phyloP scores from a whole-genome alignment of 805 yeast genomes.

The Yarrowia osloensis region DNA sequence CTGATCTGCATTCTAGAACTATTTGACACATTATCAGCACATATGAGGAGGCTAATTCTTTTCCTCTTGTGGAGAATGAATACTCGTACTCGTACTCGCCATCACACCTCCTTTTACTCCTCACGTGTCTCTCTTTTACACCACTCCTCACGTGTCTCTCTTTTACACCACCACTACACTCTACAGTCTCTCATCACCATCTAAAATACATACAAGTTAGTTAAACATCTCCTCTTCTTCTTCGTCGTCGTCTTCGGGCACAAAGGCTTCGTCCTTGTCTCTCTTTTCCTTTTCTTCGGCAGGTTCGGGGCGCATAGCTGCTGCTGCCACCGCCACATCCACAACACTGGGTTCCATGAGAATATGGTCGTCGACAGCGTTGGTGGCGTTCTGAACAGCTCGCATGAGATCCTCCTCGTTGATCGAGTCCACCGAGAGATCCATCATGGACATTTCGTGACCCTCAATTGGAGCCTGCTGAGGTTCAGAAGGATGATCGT shows the following conservation, averaged over 20 bases:
- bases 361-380: background rate
- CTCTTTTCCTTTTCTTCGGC: background rate
- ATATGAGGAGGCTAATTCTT: too few relatives aligned
- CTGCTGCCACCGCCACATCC: slow-evolving; percentile 19
- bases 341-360: slow-evolving; percentile 7
- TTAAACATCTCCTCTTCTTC: slow-evolving; percentile 1
- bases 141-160: too few relatives aligned
- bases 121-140: too few relatives aligned
- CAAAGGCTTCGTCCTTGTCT: slow-evolving; percentile 3
- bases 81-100: background rate
- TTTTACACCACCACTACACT: too few relatives aligned
- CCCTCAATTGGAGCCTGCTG: background rate
- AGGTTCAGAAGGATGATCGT: background rate
- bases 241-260: background rate
- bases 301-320: background rate
- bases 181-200: too few relatives aligned
- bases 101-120: too few relatives aligned
- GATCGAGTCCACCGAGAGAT: background rate
- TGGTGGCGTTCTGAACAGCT: slow-evolving; percentile 21
- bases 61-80: too few relatives aligned
- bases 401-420: slow-evolving; percentile 22
- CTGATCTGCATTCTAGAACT: too few relatives aligned
- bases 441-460: background rate
- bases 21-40: too few relatives aligned
- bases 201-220: background rate